A percentile compares a stretch with the other conserved stretches of the same genome.
These are phyloP conservation scores for Raphanus sativus DNA, from an alignment of 345 rosid species.

Conservation along the genomic window DNA sequence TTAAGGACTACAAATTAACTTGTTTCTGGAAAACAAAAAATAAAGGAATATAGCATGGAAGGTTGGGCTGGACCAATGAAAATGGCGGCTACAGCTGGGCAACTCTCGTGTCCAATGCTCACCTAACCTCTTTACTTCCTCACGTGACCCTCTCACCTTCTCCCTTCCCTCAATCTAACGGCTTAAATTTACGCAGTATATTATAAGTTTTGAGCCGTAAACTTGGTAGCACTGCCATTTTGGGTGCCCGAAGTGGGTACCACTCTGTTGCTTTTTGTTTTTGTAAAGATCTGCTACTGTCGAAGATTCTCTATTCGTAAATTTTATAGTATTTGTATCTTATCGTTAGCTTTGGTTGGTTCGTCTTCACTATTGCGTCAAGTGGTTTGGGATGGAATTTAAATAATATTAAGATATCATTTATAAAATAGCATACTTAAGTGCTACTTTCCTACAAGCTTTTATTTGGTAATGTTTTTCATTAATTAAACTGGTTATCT, in stretches of 20 bases:
- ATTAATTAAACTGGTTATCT: too few relatives aligned
- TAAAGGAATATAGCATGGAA: slow-evolving; percentile 16
- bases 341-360: slow-evolving; percentile 7
- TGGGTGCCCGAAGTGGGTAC: neutral
- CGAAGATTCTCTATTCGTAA: slow-evolving; percentile 18
- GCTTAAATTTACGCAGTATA: slow-evolving; percentile 3
- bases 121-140: slow-evolving; percentile 29
- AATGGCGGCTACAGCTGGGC: slow-evolving; percentile 39
- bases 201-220: neutral
- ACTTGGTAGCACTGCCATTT: slow-evolving; percentile 7
- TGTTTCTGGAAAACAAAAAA: neutral
- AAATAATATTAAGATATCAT: neutral
- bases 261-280: neutral
- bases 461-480: neutral
- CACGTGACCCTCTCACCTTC: slow-evolving; percentile 37
- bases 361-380: slow-evolving; percentile 10
- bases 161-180: slow-evolving; percentile 8
- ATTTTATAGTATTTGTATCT: neutral
- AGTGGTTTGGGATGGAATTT: slow-evolving; percentile 7
- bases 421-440: neutral
- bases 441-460: neutral
- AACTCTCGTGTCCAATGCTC: slow-evolving; percentile 5
- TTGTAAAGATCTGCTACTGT: slow-evolving; percentile 7
- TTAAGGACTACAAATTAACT: neutral
- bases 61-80: slow-evolving; percentile 22